Conservation (phyloP, 305 asterid species). For the Fraxinus baroniana region DNA sequence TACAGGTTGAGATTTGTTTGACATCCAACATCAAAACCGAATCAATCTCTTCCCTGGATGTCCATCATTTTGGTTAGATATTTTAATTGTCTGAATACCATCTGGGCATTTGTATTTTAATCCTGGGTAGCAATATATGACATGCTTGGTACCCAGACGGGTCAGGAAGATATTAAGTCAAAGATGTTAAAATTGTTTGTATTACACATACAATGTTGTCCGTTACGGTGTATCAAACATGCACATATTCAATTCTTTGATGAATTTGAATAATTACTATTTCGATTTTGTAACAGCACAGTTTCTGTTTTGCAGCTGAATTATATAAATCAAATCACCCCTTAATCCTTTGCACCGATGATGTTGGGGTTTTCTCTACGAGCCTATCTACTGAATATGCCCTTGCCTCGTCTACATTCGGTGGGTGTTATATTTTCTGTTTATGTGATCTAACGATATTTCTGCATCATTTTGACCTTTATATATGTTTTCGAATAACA, state of each 20-base stretch:
- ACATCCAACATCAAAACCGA: conserved; percentile 84
- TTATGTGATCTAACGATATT: neutral
- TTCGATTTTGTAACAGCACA: conserved; percentile 20
- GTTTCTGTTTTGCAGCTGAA: conserved; percentile 53
- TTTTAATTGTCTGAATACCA: conserved; percentile 15
- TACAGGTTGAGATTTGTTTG: conserved; percentile 93
- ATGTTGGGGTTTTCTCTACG: conserved; percentile 67
- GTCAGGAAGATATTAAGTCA: neutral
- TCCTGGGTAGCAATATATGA: neutral
- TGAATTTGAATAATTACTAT: conserved; percentile 13
- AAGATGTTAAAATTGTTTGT: neutral
- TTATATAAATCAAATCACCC: conserved; percentile 58
- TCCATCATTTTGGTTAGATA: conserved; percentile 86
- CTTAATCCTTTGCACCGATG: conserved; percentile 62
- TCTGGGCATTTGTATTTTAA: neutral
- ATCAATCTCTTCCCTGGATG: conserved; percentile 72
- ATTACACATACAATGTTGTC: neutral
- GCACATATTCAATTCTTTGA: neutral
- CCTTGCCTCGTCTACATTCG: conserved; percentile 60
- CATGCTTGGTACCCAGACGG: neutral
- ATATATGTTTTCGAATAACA: conserved; percentile 1
- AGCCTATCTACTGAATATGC: conserved; percentile 51
- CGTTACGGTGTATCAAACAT: neutral
- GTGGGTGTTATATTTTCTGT: conserved; percentile 31
- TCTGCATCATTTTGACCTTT: neutral